Conservation (phyloP, 768 basidiomycete species). For the Amanita pallidorosea region DNA sequence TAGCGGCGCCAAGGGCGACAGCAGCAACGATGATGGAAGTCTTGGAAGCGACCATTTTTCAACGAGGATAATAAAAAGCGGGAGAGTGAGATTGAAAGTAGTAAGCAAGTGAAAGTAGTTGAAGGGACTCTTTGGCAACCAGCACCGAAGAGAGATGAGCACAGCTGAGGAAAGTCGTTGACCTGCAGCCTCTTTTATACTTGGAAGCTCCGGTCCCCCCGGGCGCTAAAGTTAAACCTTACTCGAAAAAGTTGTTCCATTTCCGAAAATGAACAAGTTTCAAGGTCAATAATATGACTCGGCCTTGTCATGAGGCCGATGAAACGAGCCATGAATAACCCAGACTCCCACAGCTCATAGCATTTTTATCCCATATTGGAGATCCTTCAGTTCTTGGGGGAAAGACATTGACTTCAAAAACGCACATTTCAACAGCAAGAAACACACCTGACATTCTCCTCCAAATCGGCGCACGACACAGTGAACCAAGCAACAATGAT, state of each 20-base stretch:
- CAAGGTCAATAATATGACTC: too few relatives aligned
- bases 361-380: conserved; percentile 94
- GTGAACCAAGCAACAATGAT: conserved; percentile 70
- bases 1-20: not conserved
- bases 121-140: conserved; percentile 1
- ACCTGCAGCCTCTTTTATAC: not conserved
- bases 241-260: too few relatives aligned
- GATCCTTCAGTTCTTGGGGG: conserved; percentile 70
- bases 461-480: conserved; percentile 92
- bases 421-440: not conserved
- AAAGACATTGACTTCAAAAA: not conserved
- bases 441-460: conserved; percentile 74
- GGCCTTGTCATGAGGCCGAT: too few relatives aligned
- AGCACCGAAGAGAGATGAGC: conserved; percentile 4
- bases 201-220: too few relatives aligned
- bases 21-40: conserved; percentile 2
- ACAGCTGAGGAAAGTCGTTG: not conserved
- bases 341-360: conserved; percentile 67
- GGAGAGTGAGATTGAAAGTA: not conserved
- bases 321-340: too few relatives aligned
- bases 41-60: conserved; percentile 5
- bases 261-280: too few relatives aligned
- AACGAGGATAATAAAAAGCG: not conserved
- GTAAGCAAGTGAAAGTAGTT: not conserved
- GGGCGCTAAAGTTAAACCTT: too few relatives aligned